These are phyloP conservation scores for Verticillium zaregamsianum DNA, from an alignment of 2,329 filamentous ascomycete genomes.

Conservation along the genomic window DNA sequence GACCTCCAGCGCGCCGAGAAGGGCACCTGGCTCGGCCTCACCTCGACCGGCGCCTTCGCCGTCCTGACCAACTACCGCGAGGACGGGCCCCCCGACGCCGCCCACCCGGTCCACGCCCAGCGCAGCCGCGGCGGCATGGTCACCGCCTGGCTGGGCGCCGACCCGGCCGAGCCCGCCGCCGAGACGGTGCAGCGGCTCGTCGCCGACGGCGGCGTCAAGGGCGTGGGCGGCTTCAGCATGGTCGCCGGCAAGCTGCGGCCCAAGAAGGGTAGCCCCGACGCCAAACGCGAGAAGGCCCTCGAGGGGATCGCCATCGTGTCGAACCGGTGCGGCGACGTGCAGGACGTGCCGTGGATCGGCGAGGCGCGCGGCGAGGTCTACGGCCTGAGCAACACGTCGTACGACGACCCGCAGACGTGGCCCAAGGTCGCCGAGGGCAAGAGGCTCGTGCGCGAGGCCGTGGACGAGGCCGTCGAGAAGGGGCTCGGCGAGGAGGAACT, in stretches of 20 bases:
- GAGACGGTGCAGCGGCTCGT: constrained; percentile 51
- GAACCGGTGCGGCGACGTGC: constrained; percentile 50
- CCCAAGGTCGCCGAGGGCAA: constrained; percentile 56
- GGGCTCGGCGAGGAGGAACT: constrained; percentile 42
- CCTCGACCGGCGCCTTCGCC: constrained; percentile 54
- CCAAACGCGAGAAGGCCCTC: constrained; percentile 18
- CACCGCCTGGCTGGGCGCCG: constrained; percentile 54
- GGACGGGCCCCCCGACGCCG: constrained; percentile 40
- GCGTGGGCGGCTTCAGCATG: constrained; percentile 63
- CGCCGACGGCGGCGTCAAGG: constrained; percentile 48
- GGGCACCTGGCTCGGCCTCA: constrained; percentile 65
- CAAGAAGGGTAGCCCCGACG: constrained; percentile 17
- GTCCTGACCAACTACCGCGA: constrained; percentile 66
- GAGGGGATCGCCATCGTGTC: constrained; percentile 58
- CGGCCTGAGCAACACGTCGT: constrained; percentile 61
- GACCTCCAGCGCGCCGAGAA: constrained; percentile 59
- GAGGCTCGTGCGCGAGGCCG: constrained; percentile 35
- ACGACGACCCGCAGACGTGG: constrained; percentile 50
- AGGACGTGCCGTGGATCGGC: constrained; percentile 55
- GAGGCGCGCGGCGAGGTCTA: constrained; percentile 47
- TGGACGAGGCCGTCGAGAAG: constrained; percentile 34
- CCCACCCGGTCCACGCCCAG: constrained; percentile 48
- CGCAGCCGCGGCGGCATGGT: constrained; percentile 62
- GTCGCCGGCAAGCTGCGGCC: constrained; percentile 57
- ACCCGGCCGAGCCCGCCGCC: constrained; percentile 40